Base-by-base conservation (phyloP, 805 yeast genomes). In the Myxozyma monticola region DNA sequence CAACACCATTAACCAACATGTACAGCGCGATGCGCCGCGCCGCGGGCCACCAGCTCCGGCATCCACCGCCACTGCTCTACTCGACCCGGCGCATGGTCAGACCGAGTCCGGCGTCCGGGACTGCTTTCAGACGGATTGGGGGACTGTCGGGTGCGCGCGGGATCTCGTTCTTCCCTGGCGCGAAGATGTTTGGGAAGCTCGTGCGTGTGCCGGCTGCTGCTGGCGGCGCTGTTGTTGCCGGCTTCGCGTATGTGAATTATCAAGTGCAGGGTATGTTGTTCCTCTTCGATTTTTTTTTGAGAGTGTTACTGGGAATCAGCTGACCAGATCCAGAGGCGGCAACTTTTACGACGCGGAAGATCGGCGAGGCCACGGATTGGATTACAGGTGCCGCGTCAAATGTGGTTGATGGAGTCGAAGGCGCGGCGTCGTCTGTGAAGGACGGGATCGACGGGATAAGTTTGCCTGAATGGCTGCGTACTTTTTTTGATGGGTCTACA, bases 221-320 rank as follows among this genome's bases (percentile, higher is more conserved):
- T 0, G 98, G 97, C 1, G 90, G 95, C 6, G 89, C 96, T 0
- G 68, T 89, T 30, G 96, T 95, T 2, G 98, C 97, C 9, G 96
- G 95, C 6, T 95, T 96, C 0, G 84, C 96, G 2, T 93, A 89
- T 65, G 83, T 91, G 42, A 88, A 90, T 17, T 90, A 90, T 67
- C 91, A 93, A 66, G 85, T 90, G 8, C 95, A 89, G 33, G 61
- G 62, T 59, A 24, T 14, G 37, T 36, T 42, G 17, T 18, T 12
- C 37, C 20, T 10, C 9, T 26, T 21, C 21, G 25, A 36, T 26
- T n/a, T 8, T 44, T 31, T 20, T 5, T 10, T 1, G 25, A 4
- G 22, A 3, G 21, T 24, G 26, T 35, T 17, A 7, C 37, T 31
- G 30, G n/a, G 22, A 39, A 25, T 33, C 5, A 6, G 6, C 4